Percentiles rank a stretch among this genome's conserved stretches.
Conservation (phyloP, 495 filamentous ascomycete genomes). For the Glonium stellatum region DNA sequence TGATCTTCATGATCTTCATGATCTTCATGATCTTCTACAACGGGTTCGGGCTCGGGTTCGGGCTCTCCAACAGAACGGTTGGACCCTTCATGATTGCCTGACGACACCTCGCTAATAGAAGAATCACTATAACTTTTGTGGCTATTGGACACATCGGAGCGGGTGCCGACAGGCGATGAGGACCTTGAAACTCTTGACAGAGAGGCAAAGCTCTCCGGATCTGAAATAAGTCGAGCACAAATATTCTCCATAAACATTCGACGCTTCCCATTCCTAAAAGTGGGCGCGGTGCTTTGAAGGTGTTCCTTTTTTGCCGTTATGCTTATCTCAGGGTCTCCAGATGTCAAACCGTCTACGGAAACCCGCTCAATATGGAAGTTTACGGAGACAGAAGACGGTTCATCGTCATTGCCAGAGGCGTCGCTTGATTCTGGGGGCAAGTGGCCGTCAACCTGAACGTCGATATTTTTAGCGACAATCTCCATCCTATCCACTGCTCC, state of each 20-base stretch:
- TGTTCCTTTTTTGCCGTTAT: neutral
- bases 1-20: too few relatives aligned
- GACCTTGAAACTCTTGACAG: slow-evolving; percentile 17
- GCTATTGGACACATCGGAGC: slow-evolving; percentile 14
- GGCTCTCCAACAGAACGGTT: slow-evolving; percentile 5
- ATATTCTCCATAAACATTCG: slow-evolving; percentile 23
- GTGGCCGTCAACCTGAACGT: slow-evolving; percentile 36
- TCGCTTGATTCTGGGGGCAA: slow-evolving; percentile 4
- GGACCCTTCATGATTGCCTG: neutral
- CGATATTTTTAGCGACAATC: slow-evolving; percentile 55
- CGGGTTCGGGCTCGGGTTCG: too few relatives aligned
- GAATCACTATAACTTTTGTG: slow-evolving; percentile 1
- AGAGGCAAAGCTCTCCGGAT: slow-evolving; percentile 22
- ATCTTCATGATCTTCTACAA: too few relatives aligned
- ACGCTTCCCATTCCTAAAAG: slow-evolving; percentile 15
- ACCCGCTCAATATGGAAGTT: slow-evolving; percentile 24
- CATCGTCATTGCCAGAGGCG: slow-evolving; percentile 5
- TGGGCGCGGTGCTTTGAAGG: neutral
- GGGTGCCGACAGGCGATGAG: slow-evolving; percentile 20
- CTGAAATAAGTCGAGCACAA: slow-evolving; percentile 24
- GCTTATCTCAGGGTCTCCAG: slow-evolving; percentile 14
- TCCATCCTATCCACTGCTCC: slow-evolving; percentile 75
- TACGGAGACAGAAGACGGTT: slow-evolving; percentile 13
- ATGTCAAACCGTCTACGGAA: slow-evolving; percentile 20
- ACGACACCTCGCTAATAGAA: neutral